phyloP scores from a whole-genome alignment of 768 basidiomycete genomes.

The Galerina sulciceps region DNA sequence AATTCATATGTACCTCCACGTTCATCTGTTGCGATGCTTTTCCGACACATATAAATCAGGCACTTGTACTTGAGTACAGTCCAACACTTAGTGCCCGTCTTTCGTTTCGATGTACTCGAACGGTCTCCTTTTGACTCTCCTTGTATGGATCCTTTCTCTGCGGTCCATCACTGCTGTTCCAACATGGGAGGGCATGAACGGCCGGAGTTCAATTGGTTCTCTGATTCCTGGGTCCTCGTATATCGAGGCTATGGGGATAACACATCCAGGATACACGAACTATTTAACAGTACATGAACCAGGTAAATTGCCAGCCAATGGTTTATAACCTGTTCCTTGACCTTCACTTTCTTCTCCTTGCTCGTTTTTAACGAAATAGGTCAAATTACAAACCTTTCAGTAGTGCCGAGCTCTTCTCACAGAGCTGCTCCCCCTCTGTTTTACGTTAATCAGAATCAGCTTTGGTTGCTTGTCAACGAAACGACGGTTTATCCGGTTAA shows the following conservation, averaged over 20 bases:
- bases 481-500: constrained; percentile 59
- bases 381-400: constrained; percentile 50
- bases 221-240: constrained; percentile 46
- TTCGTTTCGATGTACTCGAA: constrained; percentile 8
- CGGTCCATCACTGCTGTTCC: constrained; percentile 39
- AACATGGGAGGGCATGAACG: constrained; percentile 43
- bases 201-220: constrained; percentile 39
- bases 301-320: constrained; percentile 27
- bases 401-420: constrained; percentile 30
- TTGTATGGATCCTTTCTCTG: constrained; percentile 26
- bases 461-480: constrained; percentile 61
- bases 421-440: constrained; percentile 46
- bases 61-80: not conserved
- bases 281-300: constrained; percentile 35
- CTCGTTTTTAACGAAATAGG: constrained; percentile 32
- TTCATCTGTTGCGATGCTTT: constrained; percentile 30
- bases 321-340: not conserved
- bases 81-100: not conserved
- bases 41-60: constrained; percentile 25
- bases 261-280: constrained; percentile 22
- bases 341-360: not conserved
- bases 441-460: constrained; percentile 53
- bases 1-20: constrained; percentile 24
- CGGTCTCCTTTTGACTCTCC: constrained; percentile 14
- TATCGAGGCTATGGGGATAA: constrained; percentile 38